Evolutionary conservation across 2,329 filamentous ascomycete species (phyloP).

Genomic region (Venturia carpophila): DNA sequence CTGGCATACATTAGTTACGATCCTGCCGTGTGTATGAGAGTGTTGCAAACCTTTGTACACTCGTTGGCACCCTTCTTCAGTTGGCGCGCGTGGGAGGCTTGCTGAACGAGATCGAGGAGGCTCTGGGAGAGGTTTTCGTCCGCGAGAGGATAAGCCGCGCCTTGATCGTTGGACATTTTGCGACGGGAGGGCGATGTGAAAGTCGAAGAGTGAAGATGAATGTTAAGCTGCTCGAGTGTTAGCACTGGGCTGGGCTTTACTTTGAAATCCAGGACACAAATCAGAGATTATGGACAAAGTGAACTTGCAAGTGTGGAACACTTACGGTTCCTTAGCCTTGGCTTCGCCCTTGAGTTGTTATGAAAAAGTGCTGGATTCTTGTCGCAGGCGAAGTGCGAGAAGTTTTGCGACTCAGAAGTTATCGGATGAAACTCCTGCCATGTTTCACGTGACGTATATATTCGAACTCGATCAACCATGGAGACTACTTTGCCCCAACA

Average conservation of each 20-base stretch:
- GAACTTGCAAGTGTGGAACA: background rate
- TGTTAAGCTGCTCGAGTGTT: background rate
- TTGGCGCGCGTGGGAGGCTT: constrained; percentile 19
- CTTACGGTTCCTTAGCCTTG: constrained; percentile 18
- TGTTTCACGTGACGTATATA: background rate
- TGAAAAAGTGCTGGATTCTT: background rate
- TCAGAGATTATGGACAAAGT: background rate
- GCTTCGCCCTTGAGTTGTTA: constrained; percentile 17
- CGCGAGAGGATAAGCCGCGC: constrained; percentile 19
- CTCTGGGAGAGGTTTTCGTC: constrained; percentile 18
- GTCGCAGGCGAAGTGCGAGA: background rate
- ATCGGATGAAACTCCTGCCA: background rate
- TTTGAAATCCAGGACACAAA: background rate
- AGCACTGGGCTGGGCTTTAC: background rate
- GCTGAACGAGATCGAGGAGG: constrained; percentile 20
- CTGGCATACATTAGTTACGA: background rate
- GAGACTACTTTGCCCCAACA: too few species aligned
- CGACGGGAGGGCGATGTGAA: background rate
- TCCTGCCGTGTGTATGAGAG: background rate
- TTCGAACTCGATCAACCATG: too few species aligned
- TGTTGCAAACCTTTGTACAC: constrained; percentile 14
- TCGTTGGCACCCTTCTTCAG: constrained; percentile 21
- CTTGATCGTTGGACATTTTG: background rate
- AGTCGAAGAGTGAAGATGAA: background rate
- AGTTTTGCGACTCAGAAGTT: background rate